A percentile compares a stretch with the other conserved stretches of the same genome.
Evolutionary conservation across 768 basidiomycete genomes (phyloP).

Genomic region (Lactarius tabidus): DNA sequence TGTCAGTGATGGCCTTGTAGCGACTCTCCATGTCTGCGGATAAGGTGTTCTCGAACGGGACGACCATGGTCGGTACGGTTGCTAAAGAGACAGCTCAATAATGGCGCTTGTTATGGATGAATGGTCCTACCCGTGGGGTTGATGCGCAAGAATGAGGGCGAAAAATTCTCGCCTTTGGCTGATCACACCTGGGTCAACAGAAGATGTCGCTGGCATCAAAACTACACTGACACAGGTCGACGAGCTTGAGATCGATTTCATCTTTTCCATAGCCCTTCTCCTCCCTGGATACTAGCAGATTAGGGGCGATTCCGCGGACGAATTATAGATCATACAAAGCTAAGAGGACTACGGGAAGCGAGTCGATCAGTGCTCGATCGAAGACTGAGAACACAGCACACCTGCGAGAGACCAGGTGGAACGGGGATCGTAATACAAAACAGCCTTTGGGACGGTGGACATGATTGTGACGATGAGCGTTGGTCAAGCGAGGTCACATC

Average conservation of each 20-base stretch:
- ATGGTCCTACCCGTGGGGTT: constrained; percentile 61
- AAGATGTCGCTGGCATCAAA: neutral
- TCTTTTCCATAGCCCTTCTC: constrained; percentile 85
- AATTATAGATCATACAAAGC: constrained; percentile 20
- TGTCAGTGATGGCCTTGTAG: constrained; percentile 76
- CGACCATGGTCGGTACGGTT: constrained; percentile 78
- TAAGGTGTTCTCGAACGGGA: constrained; percentile 75
- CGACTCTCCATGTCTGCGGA: constrained; percentile 65
- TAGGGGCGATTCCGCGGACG: neutral
- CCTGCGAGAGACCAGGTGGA: constrained; percentile 66
- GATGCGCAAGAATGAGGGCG: constrained; percentile 68
- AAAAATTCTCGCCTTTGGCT: constrained; percentile 80
- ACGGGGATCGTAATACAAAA: constrained; percentile 61
- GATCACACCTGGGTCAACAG: constrained; percentile 3
- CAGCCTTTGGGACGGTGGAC: constrained; percentile 61
- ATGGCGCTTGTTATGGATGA: neutral
- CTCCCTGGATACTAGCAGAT: constrained; percentile 32
- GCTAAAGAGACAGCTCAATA: constrained; percentile 39
- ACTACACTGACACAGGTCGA: constrained; percentile 52
- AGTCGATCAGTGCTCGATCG: neutral
- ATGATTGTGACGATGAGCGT: constrained; percentile 15
- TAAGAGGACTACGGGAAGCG: constrained; percentile 16
- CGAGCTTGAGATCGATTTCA: constrained; percentile 65
- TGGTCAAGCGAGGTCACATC: neutral
- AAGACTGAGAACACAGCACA: constrained; percentile 29